Conservation (phyloP, 2,329 filamentous ascomycete species). For the Monilinia fructigena region DNA sequence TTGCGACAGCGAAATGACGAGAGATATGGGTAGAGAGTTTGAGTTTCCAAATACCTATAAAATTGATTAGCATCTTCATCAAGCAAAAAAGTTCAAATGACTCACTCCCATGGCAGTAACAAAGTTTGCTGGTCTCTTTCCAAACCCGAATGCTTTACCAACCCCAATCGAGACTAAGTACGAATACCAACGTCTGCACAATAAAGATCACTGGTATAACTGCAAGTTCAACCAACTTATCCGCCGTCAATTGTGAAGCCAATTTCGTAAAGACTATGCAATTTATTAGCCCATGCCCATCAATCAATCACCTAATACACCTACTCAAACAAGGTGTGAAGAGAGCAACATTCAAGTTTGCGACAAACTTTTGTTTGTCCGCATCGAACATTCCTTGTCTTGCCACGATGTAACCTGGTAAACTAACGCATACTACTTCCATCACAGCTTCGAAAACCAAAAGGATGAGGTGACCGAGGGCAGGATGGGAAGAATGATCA, state of each 20-base stretch:
- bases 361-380: conserved; percentile 93
- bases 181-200: conserved; percentile 84
- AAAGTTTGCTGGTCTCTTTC: conserved; percentile 85
- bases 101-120: conserved; percentile 88
- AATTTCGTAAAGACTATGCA: conserved; percentile 88
- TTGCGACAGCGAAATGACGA: conserved; percentile 90
- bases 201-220: conserved; percentile 95
- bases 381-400: conserved; percentile 89
- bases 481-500: conserved; percentile 44
- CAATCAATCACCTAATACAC: conserved; percentile 37
- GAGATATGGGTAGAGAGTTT: conserved; percentile 93
- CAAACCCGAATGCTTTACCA: conserved; percentile 74
- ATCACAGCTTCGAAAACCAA: conserved; percentile 88
- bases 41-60: conserved; percentile 87
- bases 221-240: conserved; percentile 84
- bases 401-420: conserved; percentile 92
- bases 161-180: conserved; percentile 73
- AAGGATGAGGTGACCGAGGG: conserved; percentile 44
- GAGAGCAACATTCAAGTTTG: conserved; percentile 91
- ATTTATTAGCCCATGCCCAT: conserved; percentile 21
- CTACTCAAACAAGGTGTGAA: conserved; percentile 96
- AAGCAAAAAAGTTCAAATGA: conserved; percentile 22
- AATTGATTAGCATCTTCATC: conserved; percentile 25
- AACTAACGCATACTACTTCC: conserved; percentile 90
- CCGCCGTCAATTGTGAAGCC: conserved; percentile 86